Base-by-base conservation (phyloP, 164 flowering plant genomes). In the Saururus chinensis region DNA sequence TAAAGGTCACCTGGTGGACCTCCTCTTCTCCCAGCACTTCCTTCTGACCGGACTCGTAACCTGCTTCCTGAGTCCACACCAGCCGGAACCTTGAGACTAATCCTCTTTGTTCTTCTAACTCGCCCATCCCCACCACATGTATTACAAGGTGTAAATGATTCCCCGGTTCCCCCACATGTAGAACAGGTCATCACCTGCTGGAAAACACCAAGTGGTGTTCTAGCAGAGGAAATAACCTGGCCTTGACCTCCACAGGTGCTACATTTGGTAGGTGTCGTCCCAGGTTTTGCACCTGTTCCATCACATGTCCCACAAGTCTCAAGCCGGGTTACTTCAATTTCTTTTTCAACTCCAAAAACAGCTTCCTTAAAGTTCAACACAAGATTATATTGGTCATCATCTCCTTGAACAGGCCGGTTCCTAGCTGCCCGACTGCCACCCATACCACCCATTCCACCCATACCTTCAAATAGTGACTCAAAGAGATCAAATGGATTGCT, bases 201-300 rank as follows among this genome's bases (percentile, higher is more conserved):
- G 72, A 90, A 82, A 56, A 87, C 76, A n/a, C 98, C 97, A 45
- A 90, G 68, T 19, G 98, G 96, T 14, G 98, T 88, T 68, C 96
- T 77, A 5, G 89, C 82, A 8, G 97, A 84, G 25, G 84, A 75
- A 48, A 90, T 72, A 37, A 90, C 97, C 75, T 88, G 97, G 7
- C 98, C 98, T 70, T 90, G 92, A 16, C 98, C 98, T 37, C 97
- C 90, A 64, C 98, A 93, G 1, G 96, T 80, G 65, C 68, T 77
- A 61, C 98, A 93, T 61, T 62, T 81, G 24, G 86, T 51, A 21
- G 98, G 79, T 56, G 69, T 71, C 11, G 89, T 90, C 64, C 96
- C 96, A 24, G 97, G 86, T 72, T 90, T 93, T 16, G 97, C 90
- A 17, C 98, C 98, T 12, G 97, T 82, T 4, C 96, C 97, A 54